These are phyloP conservation scores for Mrakia gelida DNA, from an alignment of 768 basidiomycete species.

Conservation along the genomic window DNA sequence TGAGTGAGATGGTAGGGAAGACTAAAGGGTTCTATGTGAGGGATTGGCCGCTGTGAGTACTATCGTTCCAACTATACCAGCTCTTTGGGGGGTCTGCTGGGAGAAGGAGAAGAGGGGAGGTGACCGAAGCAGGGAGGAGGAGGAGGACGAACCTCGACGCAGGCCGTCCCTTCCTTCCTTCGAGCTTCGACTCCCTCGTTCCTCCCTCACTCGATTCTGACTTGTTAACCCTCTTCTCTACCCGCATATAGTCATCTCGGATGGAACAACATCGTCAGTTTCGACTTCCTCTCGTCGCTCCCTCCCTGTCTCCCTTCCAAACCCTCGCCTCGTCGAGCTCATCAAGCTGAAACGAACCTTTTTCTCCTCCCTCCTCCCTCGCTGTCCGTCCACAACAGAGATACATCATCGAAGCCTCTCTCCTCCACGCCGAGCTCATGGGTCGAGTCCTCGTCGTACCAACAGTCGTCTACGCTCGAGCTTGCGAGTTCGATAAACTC, in stretches of 20 bases:
- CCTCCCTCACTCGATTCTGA: not conserved
- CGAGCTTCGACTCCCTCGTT: not conserved
- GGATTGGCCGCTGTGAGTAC: constrained; percentile 42
- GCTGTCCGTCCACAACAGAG: constrained; percentile 33
- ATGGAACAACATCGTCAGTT: constrained; percentile 50
- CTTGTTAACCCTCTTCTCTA: too few relatives aligned
- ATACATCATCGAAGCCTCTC: constrained; percentile 52
- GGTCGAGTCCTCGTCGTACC: constrained; percentile 51
- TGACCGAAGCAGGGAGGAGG: not conserved
- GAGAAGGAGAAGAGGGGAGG: not conserved
- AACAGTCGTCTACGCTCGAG: constrained; percentile 51
- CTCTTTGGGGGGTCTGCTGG: not conserved
- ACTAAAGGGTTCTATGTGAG: constrained; percentile 51
- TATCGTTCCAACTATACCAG: too few relatives aligned
- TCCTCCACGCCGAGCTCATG: constrained; percentile 50
- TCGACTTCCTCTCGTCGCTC: constrained; percentile 29
- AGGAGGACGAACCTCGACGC: too few relatives aligned
- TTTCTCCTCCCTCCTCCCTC: constrained; percentile 33
- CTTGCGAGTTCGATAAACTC: constrained; percentile 49
- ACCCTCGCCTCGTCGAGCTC: not conserved
- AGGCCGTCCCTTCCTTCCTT: not conserved
- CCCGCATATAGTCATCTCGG: constrained; percentile 42
- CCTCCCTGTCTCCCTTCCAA: not conserved
- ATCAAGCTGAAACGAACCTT: not conserved
- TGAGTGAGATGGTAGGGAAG: constrained; percentile 44